Conservation (phyloP, 495 filamentous ascomycete genomes). For the Aspergillus heteromorphus region DNA sequence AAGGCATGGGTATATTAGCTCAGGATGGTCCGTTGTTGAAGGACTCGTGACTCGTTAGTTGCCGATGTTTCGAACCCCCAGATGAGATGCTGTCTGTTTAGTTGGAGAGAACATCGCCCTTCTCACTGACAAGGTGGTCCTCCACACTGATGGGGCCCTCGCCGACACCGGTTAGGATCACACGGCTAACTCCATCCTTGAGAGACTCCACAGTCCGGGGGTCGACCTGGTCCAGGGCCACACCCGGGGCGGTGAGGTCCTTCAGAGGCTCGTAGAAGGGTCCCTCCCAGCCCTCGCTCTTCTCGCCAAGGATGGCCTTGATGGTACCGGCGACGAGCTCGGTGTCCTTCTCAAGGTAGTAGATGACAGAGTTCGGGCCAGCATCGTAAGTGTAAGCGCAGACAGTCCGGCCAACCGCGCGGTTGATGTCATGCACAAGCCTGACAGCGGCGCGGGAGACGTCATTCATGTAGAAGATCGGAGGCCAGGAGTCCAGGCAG, state of each 20-base stretch:
- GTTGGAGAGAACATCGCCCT: slow-evolving; percentile 50
- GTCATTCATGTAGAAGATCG: slow-evolving; percentile 98
- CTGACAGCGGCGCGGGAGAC: slow-evolving; percentile 77
- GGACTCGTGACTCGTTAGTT: background rate
- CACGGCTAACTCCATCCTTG: slow-evolving; percentile 72
- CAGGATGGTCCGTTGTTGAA: background rate
- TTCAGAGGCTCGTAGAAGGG: slow-evolving; percentile 42
- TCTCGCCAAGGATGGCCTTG: slow-evolving; percentile 42
- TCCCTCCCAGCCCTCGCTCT: slow-evolving; percentile 59
- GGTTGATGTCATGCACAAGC: slow-evolving; percentile 84
- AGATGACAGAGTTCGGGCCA: slow-evolving; percentile 93
- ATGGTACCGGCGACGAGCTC: slow-evolving; percentile 67
- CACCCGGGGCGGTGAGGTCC: slow-evolving; percentile 41
- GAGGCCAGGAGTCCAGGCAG: slow-evolving; percentile 89
- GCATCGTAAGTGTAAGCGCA: slow-evolving; percentile 98
- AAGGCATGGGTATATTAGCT: background rate
- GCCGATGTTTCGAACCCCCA: background rate
- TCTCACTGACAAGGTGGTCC: slow-evolving; percentile 68
- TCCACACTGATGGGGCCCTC: slow-evolving; percentile 78
- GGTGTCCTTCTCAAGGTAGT: slow-evolving; percentile 77
- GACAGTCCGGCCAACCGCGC: slow-evolving; percentile 61
- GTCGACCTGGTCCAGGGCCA: slow-evolving; percentile 50
- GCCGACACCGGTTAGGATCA: slow-evolving; percentile 88
- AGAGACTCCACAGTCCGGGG: slow-evolving; percentile 51
- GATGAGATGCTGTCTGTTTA: background rate